phyloP scores from a whole-genome alignment of 257 asterid species.

The Capsicum baccatum region DNA sequence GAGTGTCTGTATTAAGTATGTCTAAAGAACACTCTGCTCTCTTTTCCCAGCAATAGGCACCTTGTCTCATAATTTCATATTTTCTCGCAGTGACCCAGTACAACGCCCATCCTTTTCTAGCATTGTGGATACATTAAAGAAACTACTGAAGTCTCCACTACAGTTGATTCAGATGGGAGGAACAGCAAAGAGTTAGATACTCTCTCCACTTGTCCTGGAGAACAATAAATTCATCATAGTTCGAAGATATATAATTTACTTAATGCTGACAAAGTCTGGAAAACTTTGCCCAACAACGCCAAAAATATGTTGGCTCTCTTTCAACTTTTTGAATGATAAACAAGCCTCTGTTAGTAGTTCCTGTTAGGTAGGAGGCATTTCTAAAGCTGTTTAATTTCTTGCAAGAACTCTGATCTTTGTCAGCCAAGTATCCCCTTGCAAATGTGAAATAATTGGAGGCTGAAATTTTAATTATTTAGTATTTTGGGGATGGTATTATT shows the following conservation, averaged over 20 bases:
- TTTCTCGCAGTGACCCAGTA: conserved; percentile 64
- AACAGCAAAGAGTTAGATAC: conserved; percentile 33
- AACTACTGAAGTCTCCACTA: conserved; percentile 80
- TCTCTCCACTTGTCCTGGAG: conserved; percentile 12
- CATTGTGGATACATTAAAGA: conserved; percentile 77
- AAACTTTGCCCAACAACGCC: background rate
- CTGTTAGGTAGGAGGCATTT: background rate
- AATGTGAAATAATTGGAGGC: conserved; percentile 24
- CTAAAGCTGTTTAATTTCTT: conserved; percentile 17
- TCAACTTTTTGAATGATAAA: conserved; percentile 27
- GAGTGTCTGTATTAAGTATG: no score
- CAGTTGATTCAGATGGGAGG: conserved; percentile 75
- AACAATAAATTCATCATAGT: conserved; percentile 23
- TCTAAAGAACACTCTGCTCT: no score
- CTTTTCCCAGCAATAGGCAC: background rate
- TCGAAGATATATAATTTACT: background rate
- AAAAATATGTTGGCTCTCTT: conserved; percentile 15
- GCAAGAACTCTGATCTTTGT: background rate
- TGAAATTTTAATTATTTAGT: conserved; percentile 12
- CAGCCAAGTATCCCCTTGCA: conserved; percentile 17
- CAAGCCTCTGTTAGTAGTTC: conserved; percentile 6
- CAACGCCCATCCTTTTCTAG: conserved; percentile 69
- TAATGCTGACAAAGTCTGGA: background rate
- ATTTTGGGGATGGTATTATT: background rate
- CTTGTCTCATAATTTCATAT: background rate